Evolutionary conservation across 2,329 filamentous ascomycete genomes (phyloP).

Genomic region (Lecanicillium sp.): DNA sequence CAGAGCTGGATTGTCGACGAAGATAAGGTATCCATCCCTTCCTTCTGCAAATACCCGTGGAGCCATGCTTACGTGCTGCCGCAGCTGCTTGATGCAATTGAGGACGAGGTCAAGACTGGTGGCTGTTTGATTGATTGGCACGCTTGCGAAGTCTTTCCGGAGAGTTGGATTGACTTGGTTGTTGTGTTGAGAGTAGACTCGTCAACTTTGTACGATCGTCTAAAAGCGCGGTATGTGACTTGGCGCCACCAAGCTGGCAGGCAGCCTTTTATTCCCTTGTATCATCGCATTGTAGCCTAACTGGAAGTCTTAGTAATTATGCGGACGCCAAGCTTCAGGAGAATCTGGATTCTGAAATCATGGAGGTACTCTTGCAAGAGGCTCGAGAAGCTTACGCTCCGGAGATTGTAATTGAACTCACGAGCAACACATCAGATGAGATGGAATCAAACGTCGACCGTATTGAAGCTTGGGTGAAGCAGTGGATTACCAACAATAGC

Average conservation of each 20-base stretch:
- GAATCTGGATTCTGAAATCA: constrained; percentile 95
- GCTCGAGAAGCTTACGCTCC: constrained; percentile 79
- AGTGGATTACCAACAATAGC: constrained; percentile 68
- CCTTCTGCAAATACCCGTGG: neutral
- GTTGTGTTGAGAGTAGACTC: constrained; percentile 83
- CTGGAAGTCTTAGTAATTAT: constrained; percentile 54
- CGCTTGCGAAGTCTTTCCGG: constrained; percentile 89
- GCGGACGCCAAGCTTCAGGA: constrained; percentile 83
- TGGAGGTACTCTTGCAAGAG: constrained; percentile 88
- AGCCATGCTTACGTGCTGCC: neutral
- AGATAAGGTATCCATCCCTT: constrained; percentile 60
- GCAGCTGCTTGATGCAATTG: constrained; percentile 79
- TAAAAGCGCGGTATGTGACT: constrained; percentile 65
- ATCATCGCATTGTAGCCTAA: neutral
- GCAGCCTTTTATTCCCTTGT: no score
- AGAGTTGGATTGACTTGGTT: constrained; percentile 89
- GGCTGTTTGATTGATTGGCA: constrained; percentile 97
- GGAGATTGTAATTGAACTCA: constrained; percentile 82
- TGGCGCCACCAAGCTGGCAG: no score
- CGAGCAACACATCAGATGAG: constrained; percentile 72
- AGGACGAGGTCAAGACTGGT: constrained; percentile 68
- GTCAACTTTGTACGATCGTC: constrained; percentile 71
- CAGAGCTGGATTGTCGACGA: constrained; percentile 93
- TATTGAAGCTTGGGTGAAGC: constrained; percentile 70
- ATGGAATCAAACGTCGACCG: constrained; percentile 84